Evolutionary conservation across 2,329 filamentous ascomycete species (phyloP).

Genomic region (Sclerotinia trifoliorum): DNA sequence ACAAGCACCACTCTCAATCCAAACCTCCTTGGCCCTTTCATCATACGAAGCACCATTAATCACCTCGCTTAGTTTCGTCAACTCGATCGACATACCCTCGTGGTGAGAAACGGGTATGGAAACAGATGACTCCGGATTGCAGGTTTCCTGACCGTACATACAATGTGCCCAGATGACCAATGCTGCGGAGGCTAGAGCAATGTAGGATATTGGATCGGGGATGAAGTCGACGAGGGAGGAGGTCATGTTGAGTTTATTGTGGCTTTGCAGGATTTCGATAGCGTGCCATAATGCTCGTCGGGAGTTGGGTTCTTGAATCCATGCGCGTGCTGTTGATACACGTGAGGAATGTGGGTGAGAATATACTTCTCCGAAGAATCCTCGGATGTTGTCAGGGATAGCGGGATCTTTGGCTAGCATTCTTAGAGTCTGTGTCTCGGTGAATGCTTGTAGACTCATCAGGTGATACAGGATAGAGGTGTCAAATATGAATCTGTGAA

Average conservation of each 20-base stretch:
- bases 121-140: conserved; percentile 24
- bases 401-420: conserved; percentile 34
- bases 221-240: conserved; percentile 16
- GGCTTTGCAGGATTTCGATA: conserved; percentile 36
- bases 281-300: conserved; percentile 42
- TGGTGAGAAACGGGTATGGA: not conserved
- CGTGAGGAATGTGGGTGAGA: conserved; percentile 27
- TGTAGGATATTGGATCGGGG: conserved; percentile 42
- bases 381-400: not conserved
- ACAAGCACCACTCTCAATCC: conserved; percentile 29
- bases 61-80: conserved; percentile 32
- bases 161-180: conserved; percentile 44
- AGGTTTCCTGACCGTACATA: conserved; percentile 37
- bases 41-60: conserved; percentile 1
- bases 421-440: conserved; percentile 40
- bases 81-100: conserved; percentile 30
- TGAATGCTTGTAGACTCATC: conserved; percentile 42
- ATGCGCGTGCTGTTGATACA: conserved; percentile 35
- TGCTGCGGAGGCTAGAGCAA: conserved; percentile 39
- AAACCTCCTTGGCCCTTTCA: conserved; percentile 28
- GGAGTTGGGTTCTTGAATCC: conserved; percentile 39
- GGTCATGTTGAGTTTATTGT: conserved; percentile 24
- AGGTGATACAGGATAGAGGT: conserved; percentile 43
- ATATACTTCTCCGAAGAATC: conserved; percentile 5
- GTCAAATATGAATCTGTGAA: conserved; percentile 40